Evolutionary conservation across 306 rosid genomes (phyloP).

Genomic region (Ammopiptanthus mongolicus): DNA sequence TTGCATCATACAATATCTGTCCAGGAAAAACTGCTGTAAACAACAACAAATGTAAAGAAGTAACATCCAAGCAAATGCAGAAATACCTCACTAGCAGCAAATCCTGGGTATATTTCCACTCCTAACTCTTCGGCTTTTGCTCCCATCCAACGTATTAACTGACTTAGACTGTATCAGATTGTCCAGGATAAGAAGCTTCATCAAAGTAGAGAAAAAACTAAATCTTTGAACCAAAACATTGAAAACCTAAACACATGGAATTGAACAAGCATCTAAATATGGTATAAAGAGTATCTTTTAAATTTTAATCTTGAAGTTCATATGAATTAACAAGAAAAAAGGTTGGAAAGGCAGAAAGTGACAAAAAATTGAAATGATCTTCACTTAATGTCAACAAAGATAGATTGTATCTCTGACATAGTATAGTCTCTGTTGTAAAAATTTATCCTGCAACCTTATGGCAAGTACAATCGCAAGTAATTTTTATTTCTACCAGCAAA

Average conservation of each 20-base stretch:
- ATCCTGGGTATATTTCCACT: slow-evolving; percentile 93
- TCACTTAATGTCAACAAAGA: not conserved
- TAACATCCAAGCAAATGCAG: slow-evolving; percentile 4
- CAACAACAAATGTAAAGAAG: slow-evolving; percentile 15
- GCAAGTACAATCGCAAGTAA: not conserved
- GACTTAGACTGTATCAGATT: slow-evolving; percentile 69
- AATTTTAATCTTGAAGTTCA: not conserved
- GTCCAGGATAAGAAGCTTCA: slow-evolving; percentile 20
- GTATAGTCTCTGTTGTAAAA: not conserved
- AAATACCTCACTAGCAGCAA: slow-evolving; percentile 92
- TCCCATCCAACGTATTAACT: slow-evolving; percentile 95
- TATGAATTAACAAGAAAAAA: not conserved
- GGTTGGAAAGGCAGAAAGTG: not conserved
- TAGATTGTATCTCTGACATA: not conserved
- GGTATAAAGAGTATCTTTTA: not conserved
- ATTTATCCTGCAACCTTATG: slow-evolving; percentile 4
- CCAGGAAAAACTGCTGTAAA: slow-evolving; percentile 8
- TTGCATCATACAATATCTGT: slow-evolving; percentile 75
- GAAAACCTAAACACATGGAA: slow-evolving; percentile 5
- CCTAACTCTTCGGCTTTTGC: slow-evolving; percentile 94
- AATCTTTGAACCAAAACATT: not conserved
- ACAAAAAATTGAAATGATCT: not conserved
- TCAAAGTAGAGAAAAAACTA: not conserved
- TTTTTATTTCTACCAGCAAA: not conserved
- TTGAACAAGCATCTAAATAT: not conserved